Evolutionary conservation across 148 eudicot species (phyloP).

Genomic region (Silene uniflora): DNA sequence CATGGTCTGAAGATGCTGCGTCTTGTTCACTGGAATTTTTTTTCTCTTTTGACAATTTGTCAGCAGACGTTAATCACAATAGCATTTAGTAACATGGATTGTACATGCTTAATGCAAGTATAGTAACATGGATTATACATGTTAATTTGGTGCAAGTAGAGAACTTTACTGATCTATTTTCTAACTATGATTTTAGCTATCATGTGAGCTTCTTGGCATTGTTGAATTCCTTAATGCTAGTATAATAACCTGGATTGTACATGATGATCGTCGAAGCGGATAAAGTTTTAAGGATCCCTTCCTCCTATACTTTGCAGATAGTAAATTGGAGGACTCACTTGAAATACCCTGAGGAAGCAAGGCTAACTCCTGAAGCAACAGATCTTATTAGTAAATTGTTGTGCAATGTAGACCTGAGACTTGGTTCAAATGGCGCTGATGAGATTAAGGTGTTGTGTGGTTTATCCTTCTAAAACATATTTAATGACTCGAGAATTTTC

Average conservation of each 20-base stretch:
- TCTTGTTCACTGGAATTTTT: not conserved
- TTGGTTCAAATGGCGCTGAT: constrained; percentile 84
- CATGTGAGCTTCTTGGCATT: not conserved
- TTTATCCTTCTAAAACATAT: constrained; percentile 39
- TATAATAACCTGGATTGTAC: not conserved
- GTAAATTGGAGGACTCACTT: constrained; percentile 92
- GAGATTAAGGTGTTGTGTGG: constrained; percentile 91
- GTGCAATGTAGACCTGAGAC: constrained; percentile 82
- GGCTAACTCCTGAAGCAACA: constrained; percentile 68
- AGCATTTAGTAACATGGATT: constrained; percentile 1
- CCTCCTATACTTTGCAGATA: constrained; percentile 44
- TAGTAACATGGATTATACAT: no score
- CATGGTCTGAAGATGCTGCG: constrained; percentile 12
- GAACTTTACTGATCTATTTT: not conserved
- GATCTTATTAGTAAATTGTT: constrained; percentile 80
- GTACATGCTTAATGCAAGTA: no score
- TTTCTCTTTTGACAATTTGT: not conserved
- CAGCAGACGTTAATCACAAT: not conserved
- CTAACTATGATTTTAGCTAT: not conserved
- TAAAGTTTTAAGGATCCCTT: constrained; percentile 9
- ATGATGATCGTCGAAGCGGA: constrained; percentile 1
- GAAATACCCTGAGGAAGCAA: constrained; percentile 90
- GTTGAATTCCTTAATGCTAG: not conserved
- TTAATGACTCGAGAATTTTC: constrained; percentile 5
- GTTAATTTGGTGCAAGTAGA: no score